Percentiles rank a stretch among this genome's conserved stretches.
phyloP scores from a whole-genome alignment of 306 rosid species.

The Ochetophila trinervis region DNA sequence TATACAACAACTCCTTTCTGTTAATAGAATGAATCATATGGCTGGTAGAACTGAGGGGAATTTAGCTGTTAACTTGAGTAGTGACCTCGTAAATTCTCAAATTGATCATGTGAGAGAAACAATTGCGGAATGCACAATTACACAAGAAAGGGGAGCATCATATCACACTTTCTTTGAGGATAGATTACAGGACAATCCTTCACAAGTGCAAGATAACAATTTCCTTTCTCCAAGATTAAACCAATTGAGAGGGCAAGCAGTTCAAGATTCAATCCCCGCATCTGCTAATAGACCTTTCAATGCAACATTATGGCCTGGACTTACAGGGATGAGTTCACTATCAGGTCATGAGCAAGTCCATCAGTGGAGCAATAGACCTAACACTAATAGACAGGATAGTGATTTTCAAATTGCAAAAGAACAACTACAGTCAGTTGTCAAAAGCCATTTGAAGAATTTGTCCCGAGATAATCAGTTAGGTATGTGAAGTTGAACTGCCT shows the following conservation, averaged over 20 bases:
- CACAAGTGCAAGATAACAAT: slow-evolving; percentile 43
- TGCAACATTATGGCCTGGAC: slow-evolving; percentile 51
- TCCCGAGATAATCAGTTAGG: slow-evolving; percentile 54
- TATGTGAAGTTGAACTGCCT: slow-evolving; percentile 26
- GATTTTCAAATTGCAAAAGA: slow-evolving; percentile 55
- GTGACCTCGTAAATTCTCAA: slow-evolving; percentile 43
- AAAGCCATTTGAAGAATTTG: slow-evolving; percentile 57
- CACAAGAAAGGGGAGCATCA: slow-evolving; percentile 51
- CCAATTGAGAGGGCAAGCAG: slow-evolving; percentile 42
- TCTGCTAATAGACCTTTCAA: slow-evolving; percentile 31
- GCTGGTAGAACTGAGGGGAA: slow-evolving; percentile 47
- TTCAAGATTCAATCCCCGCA: slow-evolving; percentile 38
- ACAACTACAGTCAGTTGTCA: slow-evolving; percentile 56
- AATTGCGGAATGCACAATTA: slow-evolving; percentile 33
- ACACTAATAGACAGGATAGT: slow-evolving; percentile 41
- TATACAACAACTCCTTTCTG: slow-evolving; percentile 61
- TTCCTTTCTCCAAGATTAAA: slow-evolving; percentile 35
- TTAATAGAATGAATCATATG: slow-evolving; percentile 44
- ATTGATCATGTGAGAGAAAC: slow-evolving; percentile 50
- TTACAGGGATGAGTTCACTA: slow-evolving; percentile 34
- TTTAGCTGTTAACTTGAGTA: slow-evolving; percentile 35
- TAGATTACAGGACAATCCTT: slow-evolving; percentile 44
- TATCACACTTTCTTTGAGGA: slow-evolving; percentile 62
- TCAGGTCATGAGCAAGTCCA: slow-evolving; percentile 44
- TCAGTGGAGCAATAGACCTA: slow-evolving; percentile 45